Evolutionary conservation across 169 alveolate genomes (phyloP).

Genomic region (Pseudocohnilembus persalinus): DNA sequence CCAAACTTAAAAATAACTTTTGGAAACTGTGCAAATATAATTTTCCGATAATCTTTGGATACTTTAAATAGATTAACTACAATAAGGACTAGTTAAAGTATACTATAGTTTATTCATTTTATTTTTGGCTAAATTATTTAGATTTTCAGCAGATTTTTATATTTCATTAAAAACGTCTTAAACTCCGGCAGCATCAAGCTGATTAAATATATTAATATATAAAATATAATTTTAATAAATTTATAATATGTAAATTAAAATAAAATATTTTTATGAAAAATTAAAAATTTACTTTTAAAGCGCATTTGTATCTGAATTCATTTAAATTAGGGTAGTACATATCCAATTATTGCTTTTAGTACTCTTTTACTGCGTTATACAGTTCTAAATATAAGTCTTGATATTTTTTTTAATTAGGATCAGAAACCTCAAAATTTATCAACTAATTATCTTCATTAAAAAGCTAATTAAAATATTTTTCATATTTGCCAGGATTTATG

Average conservation of each 20-base stretch:
- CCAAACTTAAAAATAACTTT: not conserved
- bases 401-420: too few relatives aligned
- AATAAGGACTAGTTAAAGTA: not conserved
- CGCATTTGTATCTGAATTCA: not conserved
- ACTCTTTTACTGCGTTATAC: not conserved
- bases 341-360: not conserved
- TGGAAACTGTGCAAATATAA: not conserved
- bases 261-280: too few relatives aligned
- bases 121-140: not conserved
- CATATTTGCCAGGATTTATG: not conserved
- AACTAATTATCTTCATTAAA: too few relatives aligned
- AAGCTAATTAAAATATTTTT: too few relatives aligned
- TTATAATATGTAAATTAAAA: too few relatives aligned
- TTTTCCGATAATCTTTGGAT: not conserved
- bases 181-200: not conserved
- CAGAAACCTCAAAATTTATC: too few relatives aligned
- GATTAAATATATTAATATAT: not conserved
- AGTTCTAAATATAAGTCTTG: not conserved
- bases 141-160: too few relatives aligned
- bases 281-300: too few relatives aligned
- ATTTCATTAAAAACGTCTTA: too few relatives aligned
- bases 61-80: not conserved
- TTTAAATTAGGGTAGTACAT: not conserved
- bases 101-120: too few relatives aligned
- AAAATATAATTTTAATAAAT: too few relatives aligned